A percentile compares a stretch with the other conserved stretches of the same genome.
These are phyloP conservation scores for Rhododendron ferrugineum DNA, from an alignment of 148 eudicot species.

Conservation along the genomic window DNA sequence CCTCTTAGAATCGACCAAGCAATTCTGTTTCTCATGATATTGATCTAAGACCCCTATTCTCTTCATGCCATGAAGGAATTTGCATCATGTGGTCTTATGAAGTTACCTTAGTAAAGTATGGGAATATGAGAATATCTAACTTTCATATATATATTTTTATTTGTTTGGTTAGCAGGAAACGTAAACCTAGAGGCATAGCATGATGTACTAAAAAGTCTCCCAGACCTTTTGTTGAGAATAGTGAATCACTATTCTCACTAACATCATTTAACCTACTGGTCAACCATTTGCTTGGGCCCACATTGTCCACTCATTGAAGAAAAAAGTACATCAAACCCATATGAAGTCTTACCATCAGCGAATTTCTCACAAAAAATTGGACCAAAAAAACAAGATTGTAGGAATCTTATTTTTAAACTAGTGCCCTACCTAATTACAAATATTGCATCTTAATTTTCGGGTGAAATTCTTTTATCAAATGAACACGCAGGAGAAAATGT, in stretches of 20 bases:
- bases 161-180: neutral
- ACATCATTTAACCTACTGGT: neutral
- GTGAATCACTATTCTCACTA: neutral
- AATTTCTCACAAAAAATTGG: neutral
- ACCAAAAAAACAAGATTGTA: neutral
- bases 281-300: neutral
- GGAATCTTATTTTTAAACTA: neutral
- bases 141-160: neutral
- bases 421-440: neutral
- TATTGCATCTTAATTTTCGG: neutral
- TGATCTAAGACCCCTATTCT: neutral
- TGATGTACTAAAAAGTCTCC: neutral
- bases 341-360: neutral
- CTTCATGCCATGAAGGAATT: neutral
- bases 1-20: neutral
- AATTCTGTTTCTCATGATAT: neutral
- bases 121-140: neutral
- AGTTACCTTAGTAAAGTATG: neutral
- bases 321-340: neutral
- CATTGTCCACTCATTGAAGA: neutral
- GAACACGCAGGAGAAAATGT: neutral
- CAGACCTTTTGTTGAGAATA: neutral
- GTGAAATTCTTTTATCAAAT: neutral
- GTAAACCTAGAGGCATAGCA: neutral
- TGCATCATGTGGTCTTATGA: neutral